A percentile compares a stretch with the other conserved stretches of the same genome.
phyloP scores from a whole-genome alignment of 257 asterid species.

The Ophiorrhiza pumila region DNA sequence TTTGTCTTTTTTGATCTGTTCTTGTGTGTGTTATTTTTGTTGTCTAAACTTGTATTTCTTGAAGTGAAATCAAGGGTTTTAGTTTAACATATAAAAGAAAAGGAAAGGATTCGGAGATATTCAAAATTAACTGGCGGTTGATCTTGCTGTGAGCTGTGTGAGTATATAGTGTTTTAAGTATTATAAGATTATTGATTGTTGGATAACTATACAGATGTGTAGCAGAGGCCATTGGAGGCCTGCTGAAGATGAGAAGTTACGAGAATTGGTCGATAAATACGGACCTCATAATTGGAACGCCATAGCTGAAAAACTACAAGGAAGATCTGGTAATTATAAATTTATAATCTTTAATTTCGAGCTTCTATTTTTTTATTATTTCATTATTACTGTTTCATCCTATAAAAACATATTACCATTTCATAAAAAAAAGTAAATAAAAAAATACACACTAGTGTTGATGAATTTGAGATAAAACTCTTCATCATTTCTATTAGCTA shows the following conservation, averaged over 20 bases:
- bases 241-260: slow-evolving; percentile 79
- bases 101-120: not conserved
- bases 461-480: too few relatives aligned
- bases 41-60: not conserved
- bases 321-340: slow-evolving; percentile 73
- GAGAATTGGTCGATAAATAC: slow-evolving; percentile 65
- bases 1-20: not conserved
- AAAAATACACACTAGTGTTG: too few relatives aligned
- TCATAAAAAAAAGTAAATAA: not conserved
- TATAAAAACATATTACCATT: too few relatives aligned
- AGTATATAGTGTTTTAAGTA: too few relatives aligned
- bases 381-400: too few relatives aligned
- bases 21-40: not conserved
- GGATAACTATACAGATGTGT: slow-evolving; percentile 25
- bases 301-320: slow-evolving; percentile 80
- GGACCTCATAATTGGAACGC: slow-evolving; percentile 99
- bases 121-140: not conserved
- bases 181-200: not conserved
- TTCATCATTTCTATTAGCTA: too few relatives aligned
- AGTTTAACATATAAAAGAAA: not conserved
- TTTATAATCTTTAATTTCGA: not conserved
- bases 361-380: not conserved
- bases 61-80: too few relatives aligned
- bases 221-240: slow-evolving; percentile 99
- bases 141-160: not conserved